These are phyloP conservation scores for Eutypa lata DNA, from an alignment of 2,329 filamentous ascomycete species.

Conservation along the genomic window DNA sequence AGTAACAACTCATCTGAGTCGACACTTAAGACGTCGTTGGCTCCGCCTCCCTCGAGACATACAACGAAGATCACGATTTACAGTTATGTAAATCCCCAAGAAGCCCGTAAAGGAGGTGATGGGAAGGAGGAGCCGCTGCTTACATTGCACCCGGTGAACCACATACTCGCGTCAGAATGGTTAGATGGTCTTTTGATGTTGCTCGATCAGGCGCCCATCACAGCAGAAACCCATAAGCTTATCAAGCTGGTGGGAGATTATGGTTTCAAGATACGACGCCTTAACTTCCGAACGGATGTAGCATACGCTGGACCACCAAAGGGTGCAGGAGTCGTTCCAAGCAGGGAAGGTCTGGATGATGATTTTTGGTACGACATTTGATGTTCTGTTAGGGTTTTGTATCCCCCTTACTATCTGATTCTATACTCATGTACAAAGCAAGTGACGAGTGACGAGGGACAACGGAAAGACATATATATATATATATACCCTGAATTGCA, in stretches of 20 bases:
- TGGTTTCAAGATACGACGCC: conserved; percentile 83
- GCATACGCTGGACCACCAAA: conserved; percentile 63
- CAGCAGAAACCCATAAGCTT: conserved; percentile 90
- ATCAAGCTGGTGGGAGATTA: conserved; percentile 85
- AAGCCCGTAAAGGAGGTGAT: conserved; percentile 32
- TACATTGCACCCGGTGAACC: conserved; percentile 76
- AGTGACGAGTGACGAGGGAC: neutral
- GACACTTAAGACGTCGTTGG: conserved; percentile 35
- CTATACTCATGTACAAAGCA: neutral
- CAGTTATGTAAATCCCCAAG: conserved; percentile 55
- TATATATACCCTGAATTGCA: conserved; percentile 2
- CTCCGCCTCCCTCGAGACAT: conserved; percentile 35
- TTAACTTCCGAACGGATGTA: conserved; percentile 87
- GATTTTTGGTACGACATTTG: conserved; percentile 88
- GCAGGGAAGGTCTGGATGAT: conserved; percentile 80
- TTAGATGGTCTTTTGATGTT: conserved; percentile 93
- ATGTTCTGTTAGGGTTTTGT: conserved; percentile 8
- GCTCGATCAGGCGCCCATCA: conserved; percentile 91
- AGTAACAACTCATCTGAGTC: conserved; percentile 42
- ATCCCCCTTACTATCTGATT: neutral
- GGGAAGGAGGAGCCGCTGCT: conserved; percentile 72
- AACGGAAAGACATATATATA: neutral
- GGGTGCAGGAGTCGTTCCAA: conserved; percentile 75
- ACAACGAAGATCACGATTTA: conserved; percentile 91
- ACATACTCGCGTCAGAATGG: conserved; percentile 91